Evolutionary conservation across 2,329 filamentous ascomycete species (phyloP), one percentile per base, ranked within the genome.

Genomic region (Aspergillus tubingensis): DNA sequence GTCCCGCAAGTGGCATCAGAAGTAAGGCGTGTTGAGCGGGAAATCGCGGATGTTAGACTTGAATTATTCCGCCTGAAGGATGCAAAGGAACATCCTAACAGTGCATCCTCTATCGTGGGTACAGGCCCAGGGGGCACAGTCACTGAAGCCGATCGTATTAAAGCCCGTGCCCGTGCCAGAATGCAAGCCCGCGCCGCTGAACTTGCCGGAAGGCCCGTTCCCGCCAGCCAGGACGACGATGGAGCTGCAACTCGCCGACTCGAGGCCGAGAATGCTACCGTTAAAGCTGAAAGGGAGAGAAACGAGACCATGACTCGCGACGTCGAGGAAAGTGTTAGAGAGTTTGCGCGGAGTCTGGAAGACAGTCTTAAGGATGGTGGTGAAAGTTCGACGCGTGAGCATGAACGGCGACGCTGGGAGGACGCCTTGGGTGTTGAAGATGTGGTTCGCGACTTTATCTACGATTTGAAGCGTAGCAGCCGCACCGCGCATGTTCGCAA

Each of bases 171-270:
- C 32, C 96, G 93, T 79, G 94, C 94, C 41, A 96, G 97, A 88
- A 99, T 99, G 95, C 94, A 98, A 79, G 93, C 96, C 71, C 90
- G 95, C 61, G 93, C 95, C 67, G 95, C 95, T 58, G 94, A 95
- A 17, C 80, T 99, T 64, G 92, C 92, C 21, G 95, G 95, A 59
- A 92, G 89, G 76, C 92, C 93, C 72, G 80, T 89, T 47, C 82
- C 88, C 50, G 87, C 91, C 39, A 76, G 81, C 2, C 81, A 80
- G 49, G 85, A 88, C 62, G 91, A 96, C 65, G 89, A 93, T 64
- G 83, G 85, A 25, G 91, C 91, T 65, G 91, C 91, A 3, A 88
- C 92, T 50, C 91, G 92, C 78, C 87, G 95, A 36, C 78, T 98
- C 15, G 95, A 98, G 74, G 91, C 96, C 67, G 94, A 99, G 77